Evolutionary conservation across 1,139 yeast genomes (phyloP).

Genomic region (Scheffersomyces segobiensis): DNA sequence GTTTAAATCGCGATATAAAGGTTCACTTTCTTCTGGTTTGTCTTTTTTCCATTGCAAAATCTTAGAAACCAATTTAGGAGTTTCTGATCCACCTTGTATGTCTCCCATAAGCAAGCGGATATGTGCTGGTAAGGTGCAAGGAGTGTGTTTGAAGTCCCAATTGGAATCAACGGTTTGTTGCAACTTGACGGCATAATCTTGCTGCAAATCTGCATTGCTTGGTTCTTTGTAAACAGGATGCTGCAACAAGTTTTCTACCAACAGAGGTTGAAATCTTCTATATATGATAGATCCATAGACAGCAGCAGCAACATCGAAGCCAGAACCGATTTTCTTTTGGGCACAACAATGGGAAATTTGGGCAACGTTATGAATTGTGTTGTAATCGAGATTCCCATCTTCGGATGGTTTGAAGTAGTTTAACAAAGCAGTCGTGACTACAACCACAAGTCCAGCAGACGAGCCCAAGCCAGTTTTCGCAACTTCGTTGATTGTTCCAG

Average conservation of each 20-base stretch:
- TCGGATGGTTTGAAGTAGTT: conserved; percentile 37
- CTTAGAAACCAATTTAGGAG: conserved; percentile 82
- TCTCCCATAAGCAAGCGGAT: conserved; percentile 87
- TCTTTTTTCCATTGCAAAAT: conserved; percentile 69
- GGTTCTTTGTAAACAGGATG: conserved; percentile 1
- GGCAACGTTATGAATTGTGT: conserved; percentile 70
- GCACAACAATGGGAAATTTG: conserved; percentile 93
- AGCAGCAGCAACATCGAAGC: conserved; percentile 96
- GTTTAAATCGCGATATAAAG: conserved; percentile 58
- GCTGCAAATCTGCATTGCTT: conserved; percentile 14
- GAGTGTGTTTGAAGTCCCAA: conserved; percentile 60
- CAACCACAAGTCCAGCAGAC: conserved; percentile 90
- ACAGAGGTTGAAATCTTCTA: conserved; percentile 62
- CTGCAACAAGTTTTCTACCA: conserved; percentile 47
- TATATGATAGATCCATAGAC: conserved; percentile 87
- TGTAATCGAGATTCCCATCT: conserved; percentile 6
- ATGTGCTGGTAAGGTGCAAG: conserved; percentile 66
- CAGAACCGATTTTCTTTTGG: conserved; percentile 93
- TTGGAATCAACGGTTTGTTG: conserved; percentile 42
- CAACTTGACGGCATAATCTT: conserved; percentile 22
- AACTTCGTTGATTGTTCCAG: conserved; percentile 61
- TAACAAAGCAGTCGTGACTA: conserved; percentile 68
- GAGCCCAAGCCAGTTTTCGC: conserved; percentile 96
- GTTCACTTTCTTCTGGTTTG: conserved; percentile 50
- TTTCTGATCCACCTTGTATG: conserved; percentile 87